A percentile compares a stretch with the other conserved stretches of the same genome.
Conservation (phyloP, 805 yeast genomes). For the Ogataea nonfermentans region DNA sequence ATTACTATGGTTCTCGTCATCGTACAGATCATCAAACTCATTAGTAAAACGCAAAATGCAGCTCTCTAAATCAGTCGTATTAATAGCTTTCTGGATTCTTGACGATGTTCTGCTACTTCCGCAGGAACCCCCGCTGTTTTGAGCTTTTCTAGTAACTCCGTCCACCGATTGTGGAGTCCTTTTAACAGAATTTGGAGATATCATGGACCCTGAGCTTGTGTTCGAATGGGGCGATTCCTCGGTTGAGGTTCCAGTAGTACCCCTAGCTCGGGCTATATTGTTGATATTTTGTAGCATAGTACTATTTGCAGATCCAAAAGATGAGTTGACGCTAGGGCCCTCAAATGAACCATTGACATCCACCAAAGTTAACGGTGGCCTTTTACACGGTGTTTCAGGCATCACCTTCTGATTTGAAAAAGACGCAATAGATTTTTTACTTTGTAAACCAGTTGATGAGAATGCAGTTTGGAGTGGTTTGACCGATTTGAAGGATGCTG, state of each 20-base stretch:
- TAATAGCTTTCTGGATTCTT: constrained; percentile 31
- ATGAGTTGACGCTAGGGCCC: constrained; percentile 17
- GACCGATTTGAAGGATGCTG: constrained; percentile 63
- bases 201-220: constrained; percentile 9
- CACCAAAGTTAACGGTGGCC: constrained; percentile 35
- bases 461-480: constrained; percentile 87
- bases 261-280: constrained; percentile 1
- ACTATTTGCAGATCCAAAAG: constrained; percentile 19
- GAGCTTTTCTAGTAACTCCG: constrained; percentile 6
- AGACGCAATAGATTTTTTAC: constrained; percentile 50
- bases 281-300: constrained; percentile 8
- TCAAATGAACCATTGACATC: constrained; percentile 29
- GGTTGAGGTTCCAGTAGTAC: not conserved
- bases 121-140: constrained; percentile 9
- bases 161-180: constrained; percentile 17
- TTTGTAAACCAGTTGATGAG: constrained; percentile 67
- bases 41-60: constrained; percentile 39
- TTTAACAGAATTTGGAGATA: constrained; percentile 12
- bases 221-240: not conserved
- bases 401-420: constrained; percentile 36
- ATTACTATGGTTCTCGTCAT: constrained; percentile 25
- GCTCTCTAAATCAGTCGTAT: constrained; percentile 41
- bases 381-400: constrained; percentile 67
- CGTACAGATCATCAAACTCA: constrained; percentile 40
- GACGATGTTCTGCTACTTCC: constrained; percentile 21